Base-by-base conservation (phyloP, 2,329 filamentous ascomycete genomes). In the Annulohypoxylon truncatum region DNA sequence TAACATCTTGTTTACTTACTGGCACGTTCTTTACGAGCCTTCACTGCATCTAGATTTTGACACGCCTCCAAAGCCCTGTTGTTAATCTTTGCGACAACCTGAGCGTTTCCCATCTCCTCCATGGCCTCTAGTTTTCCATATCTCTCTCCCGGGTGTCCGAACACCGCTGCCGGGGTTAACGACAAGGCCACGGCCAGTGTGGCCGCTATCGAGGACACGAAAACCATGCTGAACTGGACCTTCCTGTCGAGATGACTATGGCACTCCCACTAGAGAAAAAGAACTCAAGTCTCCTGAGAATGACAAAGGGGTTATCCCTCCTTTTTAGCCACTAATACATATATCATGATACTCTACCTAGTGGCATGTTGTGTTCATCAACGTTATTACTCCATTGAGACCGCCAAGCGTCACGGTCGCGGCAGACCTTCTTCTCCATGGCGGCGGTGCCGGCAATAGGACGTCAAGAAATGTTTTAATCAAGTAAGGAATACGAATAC, bases 11-110 rank as follows among this genome's bases (percentile, higher is more conserved):
- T 52, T 13, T 10, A 61, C 67, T 61, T 33, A 69, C 67, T 75
- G 44, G 80, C 80, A 20, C 76, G 73, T 40, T 76, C 74, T 62
- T 79, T 77, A 9, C 80, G 78, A 53, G 77, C 79, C 54, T 77
- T 78, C 15, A 78, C 77, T 61, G 78, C 77, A 7, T 80, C 74
- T 20, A 74, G 74, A 22, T 78, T 77, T 9, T 78, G 73, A 47
- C 81, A 82, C 56, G 78, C 76, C 33, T 78, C 75, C 12, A 83
- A 73, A 15, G 79, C 78, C 42, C 71, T 70, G 0, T 70, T 57
- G 57, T 76, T 77, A 18, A 77, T 68, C 40, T 66, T 70, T 13
- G 72, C 69, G 48, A 77, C 75, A 20, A 73, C 71, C n/a, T 74
- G 72, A 26, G 73, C 68, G 35, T 74, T 75, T 2, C 58, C 72